A percentile compares a stretch with the other conserved stretches of the same genome.
phyloP scores from a whole-genome alignment of 768 basidiomycete species.

The Rhizopogon vesiculosus region DNA sequence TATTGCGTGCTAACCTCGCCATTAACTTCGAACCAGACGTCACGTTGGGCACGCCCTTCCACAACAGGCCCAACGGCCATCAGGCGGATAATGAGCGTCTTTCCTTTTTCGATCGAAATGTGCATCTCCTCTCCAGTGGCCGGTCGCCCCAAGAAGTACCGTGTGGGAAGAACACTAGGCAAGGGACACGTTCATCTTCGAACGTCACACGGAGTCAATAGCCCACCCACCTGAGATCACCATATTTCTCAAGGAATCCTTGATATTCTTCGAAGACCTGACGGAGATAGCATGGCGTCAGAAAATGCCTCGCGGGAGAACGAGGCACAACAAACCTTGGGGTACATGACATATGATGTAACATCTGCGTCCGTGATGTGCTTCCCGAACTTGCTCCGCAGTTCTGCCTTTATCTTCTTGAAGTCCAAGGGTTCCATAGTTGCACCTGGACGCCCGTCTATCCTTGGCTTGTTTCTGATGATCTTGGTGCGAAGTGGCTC shows the following conservation, averaged over 20 bases:
- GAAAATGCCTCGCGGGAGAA: slow-evolving; percentile 2
- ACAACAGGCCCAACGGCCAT: slow-evolving; percentile 95
- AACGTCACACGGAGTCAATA: slow-evolving; percentile 1
- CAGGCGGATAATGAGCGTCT: slow-evolving; percentile 93
- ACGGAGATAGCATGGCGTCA: slow-evolving; percentile 10
- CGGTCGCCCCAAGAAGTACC: slow-evolving; percentile 94
- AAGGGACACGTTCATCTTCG: slow-evolving; percentile 11
- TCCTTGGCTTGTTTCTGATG: slow-evolving; percentile 90
- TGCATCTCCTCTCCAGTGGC: slow-evolving; percentile 94
- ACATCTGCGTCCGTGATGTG: slow-evolving; percentile 94
- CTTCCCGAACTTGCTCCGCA: slow-evolving; percentile 92
- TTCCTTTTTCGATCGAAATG: slow-evolving; percentile 93
- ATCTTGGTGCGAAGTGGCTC: slow-evolving; percentile 89
- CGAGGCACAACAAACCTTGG: slow-evolving; percentile 57
- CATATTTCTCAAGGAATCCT: slow-evolving; percentile 92
- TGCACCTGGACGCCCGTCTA: slow-evolving; percentile 90
- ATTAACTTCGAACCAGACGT: slow-evolving; percentile 98
- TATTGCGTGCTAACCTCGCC: slow-evolving; percentile 62
- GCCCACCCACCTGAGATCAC: slow-evolving; percentile 75
- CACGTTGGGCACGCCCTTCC: slow-evolving; percentile 86
- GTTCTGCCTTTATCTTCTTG: slow-evolving; percentile 91
- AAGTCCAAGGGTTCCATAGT: slow-evolving; percentile 88
- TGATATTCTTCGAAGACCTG: slow-evolving; percentile 98
- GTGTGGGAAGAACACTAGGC: slow-evolving; percentile 87
- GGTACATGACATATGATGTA: slow-evolving; percentile 96